Evolutionary conservation across 306 rosid genomes (phyloP).

Genomic region (Prunus davidiana): DNA sequence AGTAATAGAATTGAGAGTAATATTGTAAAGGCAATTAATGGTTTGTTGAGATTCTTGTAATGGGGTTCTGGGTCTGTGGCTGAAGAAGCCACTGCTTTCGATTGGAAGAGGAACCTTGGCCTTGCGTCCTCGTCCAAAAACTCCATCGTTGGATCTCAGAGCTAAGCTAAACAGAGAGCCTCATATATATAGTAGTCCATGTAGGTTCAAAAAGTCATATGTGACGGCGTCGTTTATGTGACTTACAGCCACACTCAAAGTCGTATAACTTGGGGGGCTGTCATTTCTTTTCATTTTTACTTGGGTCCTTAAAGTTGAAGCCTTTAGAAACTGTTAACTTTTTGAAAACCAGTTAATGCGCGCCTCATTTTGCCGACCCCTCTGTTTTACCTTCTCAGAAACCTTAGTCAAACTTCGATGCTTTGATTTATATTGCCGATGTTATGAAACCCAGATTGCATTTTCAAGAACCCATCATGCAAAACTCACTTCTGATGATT

Average conservation of each 20-base stretch:
- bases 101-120: constrained; percentile 54
- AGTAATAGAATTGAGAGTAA: constrained; percentile 31
- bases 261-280: neutral
- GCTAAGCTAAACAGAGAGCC: neutral
- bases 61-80: neutral
- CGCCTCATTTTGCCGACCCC: constrained; percentile 20
- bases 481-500: constrained; percentile 29
- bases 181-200: neutral
- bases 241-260: neutral
- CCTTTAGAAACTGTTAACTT: neutral
- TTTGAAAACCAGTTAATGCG: constrained; percentile 31
- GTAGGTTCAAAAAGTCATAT: neutral
- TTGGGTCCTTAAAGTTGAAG: neutral
- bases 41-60: constrained; percentile 25
- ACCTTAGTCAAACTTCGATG: neutral
- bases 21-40: constrained; percentile 24
- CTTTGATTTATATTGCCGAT: constrained; percentile 1
- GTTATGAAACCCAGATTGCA: constrained; percentile 15
- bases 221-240: neutral
- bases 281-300: neutral
- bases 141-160: constrained; percentile 35
- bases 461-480: constrained; percentile 8
- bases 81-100: constrained; percentile 28
- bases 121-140: constrained; percentile 56
- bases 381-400: constrained; percentile 5